A percentile compares a stretch with the other conserved stretches of the same genome.
These are phyloP conservation scores for Solanum sejunctum DNA, from an alignment of 257 asterid species.

Conservation along the genomic window DNA sequence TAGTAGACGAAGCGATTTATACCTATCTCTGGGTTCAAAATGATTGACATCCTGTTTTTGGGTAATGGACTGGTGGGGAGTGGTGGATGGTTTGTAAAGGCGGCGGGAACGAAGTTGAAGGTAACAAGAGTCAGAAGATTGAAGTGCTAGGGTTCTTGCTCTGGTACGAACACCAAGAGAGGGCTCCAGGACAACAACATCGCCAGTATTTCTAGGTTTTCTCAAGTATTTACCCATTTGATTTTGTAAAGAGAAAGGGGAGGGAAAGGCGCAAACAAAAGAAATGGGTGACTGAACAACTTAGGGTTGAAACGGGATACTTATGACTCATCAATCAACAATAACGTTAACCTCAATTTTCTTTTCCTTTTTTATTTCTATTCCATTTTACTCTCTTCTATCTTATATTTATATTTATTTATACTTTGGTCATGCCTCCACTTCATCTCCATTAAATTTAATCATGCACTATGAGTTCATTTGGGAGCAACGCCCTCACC, in stretches of 20 bases:
- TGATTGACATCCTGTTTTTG: not conserved
- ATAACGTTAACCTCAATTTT: not conserved
- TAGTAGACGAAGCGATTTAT: not conserved
- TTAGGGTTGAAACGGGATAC: slow-evolving; percentile 3
- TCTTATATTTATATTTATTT: not conserved
- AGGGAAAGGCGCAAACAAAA: not conserved
- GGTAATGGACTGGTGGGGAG: slow-evolving; percentile 7
- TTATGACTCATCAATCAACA: not conserved
- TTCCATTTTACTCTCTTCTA: not conserved
- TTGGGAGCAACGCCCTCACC: no score
- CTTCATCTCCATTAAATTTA: no score
- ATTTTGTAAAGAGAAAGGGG: not conserved
- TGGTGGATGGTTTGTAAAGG: slow-evolving; percentile 19
- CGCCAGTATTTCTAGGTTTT: slow-evolving; percentile 33
- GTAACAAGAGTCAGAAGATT: slow-evolving; percentile 22
- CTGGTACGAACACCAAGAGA: slow-evolving; percentile 65
- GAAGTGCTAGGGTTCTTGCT: slow-evolving; percentile 69
- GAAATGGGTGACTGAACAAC: not conserved
- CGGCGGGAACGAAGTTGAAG: slow-evolving; percentile 65
- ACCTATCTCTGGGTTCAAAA: slow-evolving; percentile 31
- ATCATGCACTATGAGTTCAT: no score
- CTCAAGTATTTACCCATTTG: slow-evolving; percentile 45
- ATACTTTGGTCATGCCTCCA: no score
- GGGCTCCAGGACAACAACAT: slow-evolving; percentile 45
- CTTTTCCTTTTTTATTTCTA: not conserved